phyloP scores from a whole-genome alignment of 2,329 filamentous ascomycete genomes.

The Phialemoniopsis sp. region DNA sequence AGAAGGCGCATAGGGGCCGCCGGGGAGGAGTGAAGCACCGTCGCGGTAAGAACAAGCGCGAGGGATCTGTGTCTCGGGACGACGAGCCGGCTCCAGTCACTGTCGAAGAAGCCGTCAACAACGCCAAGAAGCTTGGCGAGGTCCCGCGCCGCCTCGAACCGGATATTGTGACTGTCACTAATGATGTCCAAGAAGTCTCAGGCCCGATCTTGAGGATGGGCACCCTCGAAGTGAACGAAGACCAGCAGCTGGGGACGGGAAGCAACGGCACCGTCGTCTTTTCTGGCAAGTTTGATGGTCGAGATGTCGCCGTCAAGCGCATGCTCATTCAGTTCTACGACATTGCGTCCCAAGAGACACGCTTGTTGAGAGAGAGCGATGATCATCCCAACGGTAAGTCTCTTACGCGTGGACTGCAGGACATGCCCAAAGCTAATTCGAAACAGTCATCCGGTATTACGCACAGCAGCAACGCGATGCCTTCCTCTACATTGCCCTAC shows the following conservation, averaged over 20 bases:
- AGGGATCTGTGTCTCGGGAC: constrained; percentile 44
- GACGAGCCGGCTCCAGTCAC: constrained; percentile 39
- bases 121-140: constrained; percentile 54
- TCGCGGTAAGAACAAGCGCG: constrained; percentile 49
- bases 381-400: constrained; percentile 77
- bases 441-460: constrained; percentile 84
- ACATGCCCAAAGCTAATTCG: constrained; percentile 10
- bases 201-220: constrained; percentile 58
- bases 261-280: constrained; percentile 98
- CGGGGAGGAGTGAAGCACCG: constrained; percentile 68
- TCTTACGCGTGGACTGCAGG: no score
- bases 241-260: constrained; percentile 67
- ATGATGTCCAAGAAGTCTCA: constrained; percentile 56
- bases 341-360: constrained; percentile 90
- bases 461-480: constrained; percentile 84
- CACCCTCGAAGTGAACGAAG: constrained; percentile 59
- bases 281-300: constrained; percentile 88
- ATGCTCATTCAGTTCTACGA: constrained; percentile 97
- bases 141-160: constrained; percentile 50
- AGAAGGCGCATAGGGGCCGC: constrained; percentile 66
- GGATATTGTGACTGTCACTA: constrained; percentile 54
- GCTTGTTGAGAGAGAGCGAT: constrained; percentile 85
- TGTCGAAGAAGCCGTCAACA: constrained; percentile 59
- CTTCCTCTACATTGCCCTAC: constrained; percentile 94
- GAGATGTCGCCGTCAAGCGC: constrained; percentile 91